Conservation (phyloP, 2,329 filamentous ascomycete species). For the Byssochlamys sp. region DNA sequence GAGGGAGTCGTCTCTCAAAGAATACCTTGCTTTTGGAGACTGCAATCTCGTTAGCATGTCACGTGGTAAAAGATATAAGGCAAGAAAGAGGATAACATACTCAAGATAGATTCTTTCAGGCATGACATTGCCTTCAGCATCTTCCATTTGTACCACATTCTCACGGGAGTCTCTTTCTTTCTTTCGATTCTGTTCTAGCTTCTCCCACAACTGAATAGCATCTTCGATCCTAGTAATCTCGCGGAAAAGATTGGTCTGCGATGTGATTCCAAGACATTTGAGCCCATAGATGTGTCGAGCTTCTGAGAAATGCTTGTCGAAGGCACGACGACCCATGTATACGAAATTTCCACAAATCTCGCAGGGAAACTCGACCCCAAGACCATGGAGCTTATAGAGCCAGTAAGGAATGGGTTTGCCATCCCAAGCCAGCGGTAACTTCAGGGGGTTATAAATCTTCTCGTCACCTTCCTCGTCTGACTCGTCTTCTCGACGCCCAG, state of each 20-base stretch:
- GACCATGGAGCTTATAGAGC: slow-evolving; percentile 91
- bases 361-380: slow-evolving; percentile 89
- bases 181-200: slow-evolving; percentile 79
- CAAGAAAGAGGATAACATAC: slow-evolving; percentile 19
- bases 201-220: slow-evolving; percentile 80
- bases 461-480: slow-evolving; percentile 72
- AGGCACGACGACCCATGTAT: slow-evolving; percentile 93
- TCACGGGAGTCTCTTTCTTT: slow-evolving; percentile 66
- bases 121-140: slow-evolving; percentile 95
- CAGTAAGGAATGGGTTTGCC: slow-evolving; percentile 98
- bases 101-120: slow-evolving; percentile 97
- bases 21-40: slow-evolving; percentile 78
- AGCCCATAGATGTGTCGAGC: slow-evolving; percentile 84
- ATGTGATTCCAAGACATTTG: slow-evolving; percentile 82
- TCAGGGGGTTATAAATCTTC: slow-evolving; percentile 91
- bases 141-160: slow-evolving; percentile 95
- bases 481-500: slow-evolving; percentile 42
- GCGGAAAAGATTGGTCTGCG: slow-evolving; percentile 75
- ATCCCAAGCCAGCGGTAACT: slow-evolving; percentile 92
- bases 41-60: slow-evolving; percentile 17
- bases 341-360: slow-evolving; percentile 97
- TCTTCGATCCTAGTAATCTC: slow-evolving; percentile 91
- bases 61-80: not conserved
- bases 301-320: slow-evolving; percentile 98
- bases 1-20: slow-evolving; percentile 41